These are phyloP conservation scores for Excoecaria agallocha DNA, from an alignment of 345 rosid species.

Conservation along the genomic window DNA sequence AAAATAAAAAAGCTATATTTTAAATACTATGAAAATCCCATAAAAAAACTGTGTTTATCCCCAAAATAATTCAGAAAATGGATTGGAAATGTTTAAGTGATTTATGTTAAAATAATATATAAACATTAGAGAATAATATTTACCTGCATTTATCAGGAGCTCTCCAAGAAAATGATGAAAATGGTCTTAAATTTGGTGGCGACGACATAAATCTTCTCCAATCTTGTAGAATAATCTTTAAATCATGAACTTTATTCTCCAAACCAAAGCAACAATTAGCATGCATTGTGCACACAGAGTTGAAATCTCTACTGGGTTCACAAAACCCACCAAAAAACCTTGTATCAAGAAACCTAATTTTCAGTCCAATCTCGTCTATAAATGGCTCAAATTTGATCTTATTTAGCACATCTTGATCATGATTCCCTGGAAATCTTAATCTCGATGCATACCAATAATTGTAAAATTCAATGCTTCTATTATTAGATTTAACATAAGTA, in stretches of 20 bases:
- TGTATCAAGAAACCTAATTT: slow-evolving; percentile 62
- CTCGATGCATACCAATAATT: slow-evolving; percentile 66
- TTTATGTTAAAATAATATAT: not conserved
- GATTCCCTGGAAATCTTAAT: slow-evolving; percentile 37
- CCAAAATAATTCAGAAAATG: too few species aligned
- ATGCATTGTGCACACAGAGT: slow-evolving; percentile 71
- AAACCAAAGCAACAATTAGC: slow-evolving; percentile 79
- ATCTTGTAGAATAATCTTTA: slow-evolving; percentile 51
- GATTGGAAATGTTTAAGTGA: too few species aligned
- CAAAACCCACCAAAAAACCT: slow-evolving; percentile 72
- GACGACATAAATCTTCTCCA: slow-evolving; percentile 50
- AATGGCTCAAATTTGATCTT: slow-evolving; percentile 45
- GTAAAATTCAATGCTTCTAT: slow-evolving; percentile 54
- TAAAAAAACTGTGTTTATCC: too few species aligned
- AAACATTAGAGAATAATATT: not conserved
- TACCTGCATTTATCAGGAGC: slow-evolving; percentile 62
- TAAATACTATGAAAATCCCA: too few species aligned
- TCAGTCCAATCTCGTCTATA: slow-evolving; percentile 36
- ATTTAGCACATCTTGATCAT: slow-evolving; percentile 83
- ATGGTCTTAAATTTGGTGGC: slow-evolving; percentile 19
- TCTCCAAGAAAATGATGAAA: slow-evolving; percentile 40
- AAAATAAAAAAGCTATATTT: too few species aligned
- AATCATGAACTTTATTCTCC: slow-evolving; percentile 56
- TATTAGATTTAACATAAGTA: slow-evolving; percentile 54
- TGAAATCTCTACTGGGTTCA: slow-evolving; percentile 50